Evolutionary conservation across 805 yeast species (phyloP), one percentile per base, ranked within the genome.

Genomic region (Candida bentonensis): DNA sequence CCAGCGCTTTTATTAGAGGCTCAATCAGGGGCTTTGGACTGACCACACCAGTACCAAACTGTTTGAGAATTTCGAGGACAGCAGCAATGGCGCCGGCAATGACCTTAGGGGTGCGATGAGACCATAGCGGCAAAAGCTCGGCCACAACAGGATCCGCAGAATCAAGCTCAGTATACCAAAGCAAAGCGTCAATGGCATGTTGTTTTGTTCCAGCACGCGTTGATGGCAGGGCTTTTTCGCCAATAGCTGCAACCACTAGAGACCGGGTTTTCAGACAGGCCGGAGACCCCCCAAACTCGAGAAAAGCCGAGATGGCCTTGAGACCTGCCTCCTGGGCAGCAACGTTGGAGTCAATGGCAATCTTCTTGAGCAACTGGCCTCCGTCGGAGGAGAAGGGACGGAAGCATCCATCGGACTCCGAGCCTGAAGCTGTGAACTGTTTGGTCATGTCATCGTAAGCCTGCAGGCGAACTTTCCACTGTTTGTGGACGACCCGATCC

Each of bases 301-400:
- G 62, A 53, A 74, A 72, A 3, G 74, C 68, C 13, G 62, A 62
- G 3, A 85, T 59, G 4, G 82, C 70, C 2, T 64, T 58, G 20
- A 86, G 65, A 3, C 85, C 97, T 1, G 80, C 66, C 55, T 92
- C 97, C 51, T 87, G 95, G 0, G 97, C 95, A 15, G 82, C 92
- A 17, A 87, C 96, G 57, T 92, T 92, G 25, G 80, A 60, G 58
- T 92, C 98, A 2, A 74, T 68, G 4, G 82, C 78, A 34, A 79
- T 70, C 51, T 68, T 67, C 51, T 73, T 77, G 53, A 79, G 66
- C 2, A 71, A 43, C 20, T 30, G 36, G 7, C 74, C 79, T 0
- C 86, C 80, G 45, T 68, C 71, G 15, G 61, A 55, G 47, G 75
- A 57, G 55, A 72, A 76, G 2, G 65, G 65, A 21, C 60, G 61